Conservation (phyloP, 306 rosid species). For the Ormosia emarginata region DNA sequence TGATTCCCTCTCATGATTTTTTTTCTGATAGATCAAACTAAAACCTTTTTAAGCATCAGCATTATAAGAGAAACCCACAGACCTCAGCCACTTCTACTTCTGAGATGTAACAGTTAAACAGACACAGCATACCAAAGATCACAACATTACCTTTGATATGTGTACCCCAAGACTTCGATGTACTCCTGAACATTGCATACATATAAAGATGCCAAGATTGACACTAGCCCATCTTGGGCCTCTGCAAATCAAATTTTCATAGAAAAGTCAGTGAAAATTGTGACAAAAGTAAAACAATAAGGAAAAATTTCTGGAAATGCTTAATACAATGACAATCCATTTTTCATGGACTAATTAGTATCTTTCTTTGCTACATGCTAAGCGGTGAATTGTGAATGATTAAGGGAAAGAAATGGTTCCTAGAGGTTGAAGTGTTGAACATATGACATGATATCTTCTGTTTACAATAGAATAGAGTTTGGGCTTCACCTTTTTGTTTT, state of each 20-base stretch:
- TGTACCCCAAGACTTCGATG: conserved; percentile 97
- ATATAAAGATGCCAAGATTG: conserved; percentile 91
- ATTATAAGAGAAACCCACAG: not conserved
- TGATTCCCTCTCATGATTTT: not conserved
- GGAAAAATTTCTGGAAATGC: no score
- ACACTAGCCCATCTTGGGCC: conserved; percentile 99
- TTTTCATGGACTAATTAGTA: no score
- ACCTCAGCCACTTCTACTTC: not conserved
- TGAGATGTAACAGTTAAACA: not conserved
- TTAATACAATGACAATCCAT: no score
- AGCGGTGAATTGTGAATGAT: no score
- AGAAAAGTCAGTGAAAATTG: conserved; percentile 12
- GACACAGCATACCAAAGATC: not conserved
- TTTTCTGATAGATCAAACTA: not conserved
- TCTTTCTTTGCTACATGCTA: no score
- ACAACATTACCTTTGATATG: conserved; percentile 74
- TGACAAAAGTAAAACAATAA: not conserved
- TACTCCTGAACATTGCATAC: conserved; percentile 98
- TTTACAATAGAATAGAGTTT: no score
- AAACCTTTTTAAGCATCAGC: not conserved
- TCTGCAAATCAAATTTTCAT: conserved; percentile 48
- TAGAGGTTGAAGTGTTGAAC: no score
- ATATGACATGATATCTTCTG: no score
- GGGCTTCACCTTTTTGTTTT: no score
- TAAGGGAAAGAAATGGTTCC: no score